Base-by-base conservation (phyloP, 1,139 yeast genomes). In the Kodamaea sp. region DNA sequence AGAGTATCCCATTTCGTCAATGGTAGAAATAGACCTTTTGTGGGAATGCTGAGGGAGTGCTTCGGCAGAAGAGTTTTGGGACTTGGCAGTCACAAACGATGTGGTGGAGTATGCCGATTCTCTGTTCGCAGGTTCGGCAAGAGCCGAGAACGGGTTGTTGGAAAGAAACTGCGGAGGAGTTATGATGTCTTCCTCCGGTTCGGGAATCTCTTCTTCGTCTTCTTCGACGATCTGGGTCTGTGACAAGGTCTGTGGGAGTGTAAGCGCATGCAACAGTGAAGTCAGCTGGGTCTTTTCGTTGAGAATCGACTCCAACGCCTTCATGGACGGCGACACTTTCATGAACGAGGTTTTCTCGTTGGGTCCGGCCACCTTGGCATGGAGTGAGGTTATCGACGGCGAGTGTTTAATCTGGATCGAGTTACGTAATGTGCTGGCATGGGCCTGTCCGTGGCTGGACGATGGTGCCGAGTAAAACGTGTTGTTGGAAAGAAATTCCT, bases 261-360 rank as follows among this genome's bases (percentile, higher is more conserved):
- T 16, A 24, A 24, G 26, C 15, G 27, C 14, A 24, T 24, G 27
- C 27, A 10, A 15, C 15, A 14, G 10, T 13, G 14, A 10, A 11
- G 26, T 15, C 18, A 11, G 27, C 13, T 24, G 35, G 3, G 39
- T 19, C 26, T 60, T 59, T 39, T 61, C 63, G 37, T 63, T 68
- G 31, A 76, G 57, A 14, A 73, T 71, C 32, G 55, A 60, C 46
- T 74, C 80, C 44, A 77, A 57, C 2, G 79, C 79, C 45, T 70
- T 73, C 48, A 77, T 66, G 25, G 79, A 73, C 6, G 83, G 83
- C 28, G 80, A 74, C 21, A 62, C 63, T 30, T 66, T 65, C 71
- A 77, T 73, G 26, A 76, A 69, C 29, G 73, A 61, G 2, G 81
- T 72, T 51, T 49, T 42, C 23, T 35, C 31, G 13, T 26, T 21